phyloP scores from a whole-genome alignment of 148 eudicot species.

The Chenopodium album region DNA sequence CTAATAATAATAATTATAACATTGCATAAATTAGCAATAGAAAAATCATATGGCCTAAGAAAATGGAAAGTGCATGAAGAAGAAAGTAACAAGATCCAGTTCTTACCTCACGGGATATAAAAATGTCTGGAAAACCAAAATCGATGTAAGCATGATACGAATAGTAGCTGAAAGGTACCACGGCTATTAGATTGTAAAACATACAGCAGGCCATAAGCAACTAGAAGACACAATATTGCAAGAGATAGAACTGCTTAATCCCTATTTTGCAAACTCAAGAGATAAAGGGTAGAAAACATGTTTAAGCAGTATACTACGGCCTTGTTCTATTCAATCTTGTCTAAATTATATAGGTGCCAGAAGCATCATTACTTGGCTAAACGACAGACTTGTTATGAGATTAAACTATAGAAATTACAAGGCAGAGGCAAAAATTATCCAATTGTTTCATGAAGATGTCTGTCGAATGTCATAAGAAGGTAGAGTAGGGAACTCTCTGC shows the following conservation, averaged over 20 bases:
- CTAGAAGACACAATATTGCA: background rate
- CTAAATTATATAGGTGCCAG: no score
- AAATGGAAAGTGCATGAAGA: background rate
- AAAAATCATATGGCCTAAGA: slow-evolving; percentile 1
- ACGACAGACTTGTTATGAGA: no score
- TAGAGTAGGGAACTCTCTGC: no score
- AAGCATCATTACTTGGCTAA: no score
- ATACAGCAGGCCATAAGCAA: background rate
- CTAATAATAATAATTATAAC: background rate
- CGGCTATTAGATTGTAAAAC: slow-evolving; percentile 11
- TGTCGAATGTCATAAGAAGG: no score
- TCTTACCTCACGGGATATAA: slow-evolving; percentile 95
- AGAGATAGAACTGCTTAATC: background rate
- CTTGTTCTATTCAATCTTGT: no score
- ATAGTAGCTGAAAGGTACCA: slow-evolving; percentile 71
- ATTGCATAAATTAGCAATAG: background rate
- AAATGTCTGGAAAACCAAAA: slow-evolving; percentile 95
- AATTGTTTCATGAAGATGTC: no score
- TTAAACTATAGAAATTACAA: no score
- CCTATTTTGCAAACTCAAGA: background rate
- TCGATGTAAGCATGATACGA: slow-evolving; percentile 82
- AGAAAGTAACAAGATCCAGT: slow-evolving; percentile 1
- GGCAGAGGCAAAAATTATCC: no score
- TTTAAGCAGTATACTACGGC: no score
- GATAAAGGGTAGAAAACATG: background rate